Base-by-base conservation (phyloP, 1,284 basidiomycete genomes). In the Cutaneotrichosporon cutaneum region DNA sequence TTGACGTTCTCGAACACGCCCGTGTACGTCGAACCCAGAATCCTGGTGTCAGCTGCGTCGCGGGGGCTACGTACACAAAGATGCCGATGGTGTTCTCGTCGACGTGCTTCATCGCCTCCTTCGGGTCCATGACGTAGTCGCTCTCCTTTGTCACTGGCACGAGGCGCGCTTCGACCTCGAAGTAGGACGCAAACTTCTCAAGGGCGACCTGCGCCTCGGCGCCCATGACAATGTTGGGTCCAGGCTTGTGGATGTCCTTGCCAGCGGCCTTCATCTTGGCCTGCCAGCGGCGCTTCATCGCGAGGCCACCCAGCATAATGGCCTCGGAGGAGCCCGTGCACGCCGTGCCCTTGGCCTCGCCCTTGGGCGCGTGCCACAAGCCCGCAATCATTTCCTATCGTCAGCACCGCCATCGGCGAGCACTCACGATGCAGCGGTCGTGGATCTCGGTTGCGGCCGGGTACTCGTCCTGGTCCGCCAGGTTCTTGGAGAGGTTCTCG, bases 261-360 rank as follows among this genome's bases (percentile, higher is more conserved):
- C 94, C 94, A 1, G 85, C 86, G 0, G 86, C 88, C 80, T 93
- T 94, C 78, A 89, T 88, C 74, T 86, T 88, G 66, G 87, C 87
- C 78, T 97, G 94, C 94, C 94, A 97, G 54, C 88, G 84, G 72
- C 89, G 90, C 82, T 98, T 98, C 87, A 97, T 90, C 18, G 94
- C 92, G 22, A 98, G 85, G 50, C 93, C 94, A 18, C 92, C 94
- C 8, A 96, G 88, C 80, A 94, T 91, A 71, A 94, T 92, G 2
- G 92, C 94, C 79, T 96, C 93, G 22, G 81, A 94, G 0, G 90
- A 93, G 8, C 94, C 94, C 1, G 94, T 95, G 3, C 94, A 96
- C 0, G 94, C 93, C 0, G 94, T 95, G 8, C 92, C 92, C 59
- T 88, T 81, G 62, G 86, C 83, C 8, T 84, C 79, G 36, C 86